Evolutionary conservation across 202 grass and related monocot genomes (phyloP).

Genomic region (Saccharum hybrid): DNA sequence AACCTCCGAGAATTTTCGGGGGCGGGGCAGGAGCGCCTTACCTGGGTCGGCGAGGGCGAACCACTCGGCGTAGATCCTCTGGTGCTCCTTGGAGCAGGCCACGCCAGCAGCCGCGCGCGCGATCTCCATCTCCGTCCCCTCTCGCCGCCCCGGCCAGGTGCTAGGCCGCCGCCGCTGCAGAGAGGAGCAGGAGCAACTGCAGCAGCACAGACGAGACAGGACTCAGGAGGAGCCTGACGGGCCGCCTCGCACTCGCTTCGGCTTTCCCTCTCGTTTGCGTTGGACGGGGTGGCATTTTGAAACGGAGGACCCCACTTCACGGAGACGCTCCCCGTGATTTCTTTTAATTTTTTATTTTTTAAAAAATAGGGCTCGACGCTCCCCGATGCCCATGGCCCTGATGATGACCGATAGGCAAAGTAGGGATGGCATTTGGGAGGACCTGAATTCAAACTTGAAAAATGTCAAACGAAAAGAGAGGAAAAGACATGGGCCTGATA

Average conservation of each 20-base stretch:
- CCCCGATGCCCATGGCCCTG: neutral
- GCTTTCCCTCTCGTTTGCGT: constrained; percentile 28
- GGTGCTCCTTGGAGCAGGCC: constrained; percentile 69
- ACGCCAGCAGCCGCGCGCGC: constrained; percentile 42
- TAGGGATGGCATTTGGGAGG: neutral
- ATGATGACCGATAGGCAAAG: neutral
- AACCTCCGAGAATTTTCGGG: neutral
- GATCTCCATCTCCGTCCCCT: constrained; percentile 66
- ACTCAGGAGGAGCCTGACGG: constrained; percentile 24
- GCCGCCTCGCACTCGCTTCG: constrained; percentile 4
- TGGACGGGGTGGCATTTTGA: constrained; percentile 46
- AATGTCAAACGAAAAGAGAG: neutral
- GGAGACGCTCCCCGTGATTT: constrained; percentile 41
- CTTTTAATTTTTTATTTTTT: constrained; percentile 21
- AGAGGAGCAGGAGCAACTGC: constrained; percentile 1
- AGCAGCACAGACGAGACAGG: constrained; percentile 2
- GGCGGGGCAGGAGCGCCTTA: constrained; percentile 13
- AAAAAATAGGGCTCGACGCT: constrained; percentile 5
- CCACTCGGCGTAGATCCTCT: constrained; percentile 84
- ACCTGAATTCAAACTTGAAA: neutral
- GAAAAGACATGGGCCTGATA: neutral
- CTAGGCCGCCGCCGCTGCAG: constrained; percentile 11
- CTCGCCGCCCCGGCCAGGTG: neutral
- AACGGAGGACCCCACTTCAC: constrained; percentile 22
- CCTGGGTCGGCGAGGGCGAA: constrained; percentile 79